Base-by-base conservation (phyloP, 2,329 filamentous ascomycete genomes). In the Alternaria sp. region DNA sequence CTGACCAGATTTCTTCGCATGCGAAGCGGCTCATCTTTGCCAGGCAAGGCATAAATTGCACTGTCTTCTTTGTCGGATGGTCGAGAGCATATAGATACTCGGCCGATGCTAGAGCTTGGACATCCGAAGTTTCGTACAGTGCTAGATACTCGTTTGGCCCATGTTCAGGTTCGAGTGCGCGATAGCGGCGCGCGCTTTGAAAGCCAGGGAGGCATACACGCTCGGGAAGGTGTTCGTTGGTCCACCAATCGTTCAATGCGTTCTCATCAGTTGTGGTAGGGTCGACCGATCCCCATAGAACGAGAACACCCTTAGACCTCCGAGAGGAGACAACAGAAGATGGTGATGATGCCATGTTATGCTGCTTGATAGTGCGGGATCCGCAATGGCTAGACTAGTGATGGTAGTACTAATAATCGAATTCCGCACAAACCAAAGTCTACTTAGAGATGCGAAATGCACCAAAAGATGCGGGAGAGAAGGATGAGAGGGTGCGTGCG, bases 161-260 rank as follows among this genome's bases (percentile, higher is more conserved):
- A 32, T 60, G 22, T 14, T 55, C n/a, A 3, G 18, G n/a, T 12
- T 44, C 3, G 20, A 54, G 18, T 20, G 49, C 30, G 41, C 48
- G 58, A 36, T 66, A 68, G 10, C 65, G 59, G 44, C 53, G 56
- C 40, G 67, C 67, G 25, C 59, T 57, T 34, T 52, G 40, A 18
- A 69, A 66, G n/a, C 65, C 66, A 27, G 57, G 63, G 22, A 68
- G 57, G 11, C 48, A 34, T 12, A 66, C 54, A 14, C 65, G 63
- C 57, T 69, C 67, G 30, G 57, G 61, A 5, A 69, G 54, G 30
- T 68, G 67, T 48, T 69, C 65, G 44, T 66, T 62, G 2, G 65
- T 68, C 63, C 61, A 69, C 65, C 65, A 69, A 45, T 66, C 63
- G 28, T 69, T 66, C 34, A 69, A 32, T 11, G 32, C 63, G 22